Percentiles rank a stretch among this genome's conserved stretches.
Evolutionary conservation across 2,329 filamentous ascomycete species (phyloP).

Genomic region (Passalora sequoiae): DNA sequence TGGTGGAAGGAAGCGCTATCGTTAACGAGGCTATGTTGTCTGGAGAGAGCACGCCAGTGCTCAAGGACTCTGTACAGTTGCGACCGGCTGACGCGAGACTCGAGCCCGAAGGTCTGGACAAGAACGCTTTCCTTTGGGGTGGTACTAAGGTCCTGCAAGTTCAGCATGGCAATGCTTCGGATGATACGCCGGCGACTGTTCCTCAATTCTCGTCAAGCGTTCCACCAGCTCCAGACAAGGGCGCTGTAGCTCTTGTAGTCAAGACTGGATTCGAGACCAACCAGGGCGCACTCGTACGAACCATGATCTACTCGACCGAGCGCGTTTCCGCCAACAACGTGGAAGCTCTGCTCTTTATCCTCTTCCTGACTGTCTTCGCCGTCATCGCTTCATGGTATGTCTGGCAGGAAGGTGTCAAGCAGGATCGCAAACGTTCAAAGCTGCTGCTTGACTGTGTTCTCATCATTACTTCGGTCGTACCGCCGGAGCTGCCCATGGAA

Average conservation of each 20-base stretch:
- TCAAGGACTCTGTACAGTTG: slow-evolving; percentile 93
- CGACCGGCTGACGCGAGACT: slow-evolving; percentile 74
- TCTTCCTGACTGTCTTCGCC: slow-evolving; percentile 93
- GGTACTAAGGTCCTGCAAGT: slow-evolving; percentile 97
- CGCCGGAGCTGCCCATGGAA: slow-evolving; percentile 98
- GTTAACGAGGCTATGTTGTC: slow-evolving; percentile 99
- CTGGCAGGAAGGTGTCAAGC: slow-evolving; percentile 91
- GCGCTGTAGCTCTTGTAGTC: slow-evolving; percentile 86
- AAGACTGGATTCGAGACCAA: slow-evolving; percentile 99
- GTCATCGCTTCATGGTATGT: slow-evolving; percentile 98
- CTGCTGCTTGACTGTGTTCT: slow-evolving; percentile 93
- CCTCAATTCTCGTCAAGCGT: slow-evolving; percentile 71
- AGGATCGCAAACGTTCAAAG: slow-evolving; percentile 95
- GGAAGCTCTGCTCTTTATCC: slow-evolving; percentile 93
- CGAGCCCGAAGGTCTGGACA: slow-evolving; percentile 87
- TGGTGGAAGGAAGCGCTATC: slow-evolving; percentile 92
- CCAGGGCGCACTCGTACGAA: slow-evolving; percentile 92
- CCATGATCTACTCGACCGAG: slow-evolving; percentile 99
- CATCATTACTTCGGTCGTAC: slow-evolving; percentile 95
- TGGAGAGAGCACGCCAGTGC: slow-evolving; percentile 89
- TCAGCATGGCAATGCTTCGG: slow-evolving; percentile 75
- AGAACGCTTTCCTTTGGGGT: slow-evolving; percentile 93
- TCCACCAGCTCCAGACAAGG: slow-evolving; percentile 80
- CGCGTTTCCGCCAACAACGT: slow-evolving; percentile 97
- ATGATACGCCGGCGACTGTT: slow-evolving; percentile 55